Evolutionary conservation across 306 rosid genomes (phyloP).

Genomic region (Malus orientalis): DNA sequence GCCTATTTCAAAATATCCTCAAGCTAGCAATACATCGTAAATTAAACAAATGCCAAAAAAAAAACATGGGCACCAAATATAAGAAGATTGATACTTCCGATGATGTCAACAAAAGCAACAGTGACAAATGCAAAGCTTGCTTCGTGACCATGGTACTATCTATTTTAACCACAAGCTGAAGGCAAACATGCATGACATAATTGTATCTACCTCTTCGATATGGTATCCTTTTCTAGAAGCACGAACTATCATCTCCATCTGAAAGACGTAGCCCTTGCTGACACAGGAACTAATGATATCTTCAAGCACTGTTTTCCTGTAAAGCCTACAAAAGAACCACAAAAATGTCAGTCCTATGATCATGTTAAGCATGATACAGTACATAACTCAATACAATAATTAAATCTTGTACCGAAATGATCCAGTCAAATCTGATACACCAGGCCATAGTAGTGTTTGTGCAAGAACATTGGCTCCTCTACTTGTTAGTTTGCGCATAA

Average conservation of each 20-base stretch:
- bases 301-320: conserved; percentile 78
- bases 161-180: conserved; percentile 8
- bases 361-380: conserved; percentile 8
- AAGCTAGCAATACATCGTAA: neutral
- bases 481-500: conserved; percentile 96
- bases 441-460: conserved; percentile 93
- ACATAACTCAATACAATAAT: conserved; percentile 14
- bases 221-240: conserved; percentile 90
- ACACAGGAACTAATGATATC: conserved; percentile 85
- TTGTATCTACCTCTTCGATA: conserved; percentile 88
- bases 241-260: conserved; percentile 97
- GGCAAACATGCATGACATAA: neutral
- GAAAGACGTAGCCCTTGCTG: conserved; percentile 94
- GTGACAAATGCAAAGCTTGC: too few relatives aligned
- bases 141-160: neutral
- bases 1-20: neutral
- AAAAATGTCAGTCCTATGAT: conserved; percentile 16
- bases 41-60: neutral
- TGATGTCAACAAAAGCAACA: too few relatives aligned
- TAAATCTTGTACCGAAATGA: conserved; percentile 62
- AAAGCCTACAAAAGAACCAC: conserved; percentile 52
- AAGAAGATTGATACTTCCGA: too few relatives aligned
- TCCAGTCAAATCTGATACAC: conserved; percentile 96
- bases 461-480: conserved; percentile 99
- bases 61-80: too few relatives aligned